Evolutionary conservation across 306 rosid genomes (phyloP), one percentile per base, ranked within the genome.

Genomic region (Pyrus communis): DNA sequence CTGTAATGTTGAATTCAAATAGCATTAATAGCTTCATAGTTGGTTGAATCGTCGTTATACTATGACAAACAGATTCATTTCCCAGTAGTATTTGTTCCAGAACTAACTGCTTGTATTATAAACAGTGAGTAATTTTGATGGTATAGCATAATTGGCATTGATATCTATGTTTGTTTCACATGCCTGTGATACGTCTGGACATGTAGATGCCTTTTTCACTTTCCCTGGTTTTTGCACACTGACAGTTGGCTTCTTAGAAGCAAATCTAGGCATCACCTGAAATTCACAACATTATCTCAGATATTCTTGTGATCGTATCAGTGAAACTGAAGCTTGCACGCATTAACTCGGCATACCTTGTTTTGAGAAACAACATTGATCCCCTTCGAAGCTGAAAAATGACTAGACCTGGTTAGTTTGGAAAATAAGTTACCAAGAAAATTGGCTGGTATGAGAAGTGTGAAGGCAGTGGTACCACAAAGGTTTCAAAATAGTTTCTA

Each of bases 171-270:
- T 61, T 35, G 22, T 75, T 49, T 45, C 67, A 12, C 81, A 54
- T 73, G 89, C 98, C 99, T 89, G 93, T 55, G 85, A 81, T 51
- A 77, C 40, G 61, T 80, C 92, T n/a, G 92, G 87, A 74, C 75
- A 62, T 65, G 60, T 74, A 78, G 84, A 80, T 77, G 77, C 84
- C 81, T 81, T 91, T 38, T 60, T 71, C 64, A 59, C 73, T 86
- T 79, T 88, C 80, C 86, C 93, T 17, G 77, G 85, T 73, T 81
- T 85, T 84, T 82, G 89, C 82, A 82, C 45, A 80, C 77, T 80
- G 45, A 83, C 45, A 80, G 81, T 82, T 75, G 85, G 80, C 84
- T 86, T 90, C 85, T 78, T 89, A 75, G 88, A 80, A 59, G 88
- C 74, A 73, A 80, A 55, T 59, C 80, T 80, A 35, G 75, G 84